These are phyloP conservation scores for Trichosphaerium sp. DNA, from an alignment of 78 protist species.

Conservation along the genomic window DNA sequence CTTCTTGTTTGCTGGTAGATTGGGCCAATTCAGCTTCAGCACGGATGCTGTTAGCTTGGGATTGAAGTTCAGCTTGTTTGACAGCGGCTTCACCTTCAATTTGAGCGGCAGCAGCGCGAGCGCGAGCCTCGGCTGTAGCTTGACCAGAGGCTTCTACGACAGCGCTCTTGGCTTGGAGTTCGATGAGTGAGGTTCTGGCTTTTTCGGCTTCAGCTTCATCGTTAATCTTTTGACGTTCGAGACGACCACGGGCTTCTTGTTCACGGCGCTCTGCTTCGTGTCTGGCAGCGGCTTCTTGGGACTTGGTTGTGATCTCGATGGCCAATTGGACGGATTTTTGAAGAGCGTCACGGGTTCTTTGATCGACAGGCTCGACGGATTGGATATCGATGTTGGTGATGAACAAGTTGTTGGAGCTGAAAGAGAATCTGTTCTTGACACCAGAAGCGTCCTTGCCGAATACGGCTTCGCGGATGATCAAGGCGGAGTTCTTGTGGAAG, in stretches of 20 bases:
- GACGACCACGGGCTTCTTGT: slow-evolving; percentile 64
- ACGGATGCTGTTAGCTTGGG: slow-evolving; percentile 41
- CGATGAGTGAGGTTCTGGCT: slow-evolving; percentile 40
- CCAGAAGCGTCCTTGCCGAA: slow-evolving; percentile 45
- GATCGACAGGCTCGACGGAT: slow-evolving; percentile 80
- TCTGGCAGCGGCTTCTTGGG: slow-evolving; percentile 76
- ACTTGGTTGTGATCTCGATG: slow-evolving; percentile 78
- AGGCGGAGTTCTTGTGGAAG: slow-evolving; percentile 64
- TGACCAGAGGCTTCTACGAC: slow-evolving; percentile 68
- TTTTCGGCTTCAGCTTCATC: slow-evolving; percentile 59
- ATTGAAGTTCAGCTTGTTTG: slow-evolving; percentile 42
- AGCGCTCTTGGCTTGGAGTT: slow-evolving; percentile 59
- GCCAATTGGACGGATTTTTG: slow-evolving; percentile 79
- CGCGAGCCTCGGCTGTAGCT: slow-evolving; percentile 68
- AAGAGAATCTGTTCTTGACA: slow-evolving; percentile 14
- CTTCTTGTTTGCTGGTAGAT: slow-evolving; percentile 3
- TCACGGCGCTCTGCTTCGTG: slow-evolving; percentile 72
- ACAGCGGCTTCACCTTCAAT: slow-evolving; percentile 60
- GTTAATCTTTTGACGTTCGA: slow-evolving; percentile 61
- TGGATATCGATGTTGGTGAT: slow-evolving; percentile 75
- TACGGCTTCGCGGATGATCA: slow-evolving; percentile 62
- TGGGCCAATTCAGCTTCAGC: slow-evolving; percentile 24
- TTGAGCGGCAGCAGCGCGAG: slow-evolving; percentile 49
- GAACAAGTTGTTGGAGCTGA: slow-evolving; percentile 49
- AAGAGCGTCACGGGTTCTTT: slow-evolving; percentile 59